phyloP scores from a whole-genome alignment of 345 rosid species.

The Citropsis articulata region DNA sequence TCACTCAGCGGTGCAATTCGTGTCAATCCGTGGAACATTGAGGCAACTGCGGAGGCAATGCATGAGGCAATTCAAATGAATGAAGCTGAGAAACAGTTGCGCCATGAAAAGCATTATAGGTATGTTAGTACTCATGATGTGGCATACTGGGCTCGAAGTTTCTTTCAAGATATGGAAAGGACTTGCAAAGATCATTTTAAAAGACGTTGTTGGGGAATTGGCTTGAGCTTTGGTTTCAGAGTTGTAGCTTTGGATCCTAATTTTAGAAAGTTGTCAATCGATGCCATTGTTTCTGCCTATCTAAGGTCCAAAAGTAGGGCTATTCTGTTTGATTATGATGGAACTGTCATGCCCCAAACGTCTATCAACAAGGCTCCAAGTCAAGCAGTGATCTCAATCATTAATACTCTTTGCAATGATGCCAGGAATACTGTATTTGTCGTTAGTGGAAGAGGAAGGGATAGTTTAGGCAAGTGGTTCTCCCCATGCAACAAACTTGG shows the following conservation, averaged over 20 bases:
- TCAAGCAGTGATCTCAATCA: conserved; percentile 45
- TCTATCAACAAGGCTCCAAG: conserved; percentile 64
- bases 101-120: conserved; percentile 95
- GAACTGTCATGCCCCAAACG: conserved; percentile 69
- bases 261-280: conserved; percentile 57
- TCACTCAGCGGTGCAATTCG: conserved; percentile 79
- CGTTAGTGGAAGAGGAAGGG: conserved; percentile 73
- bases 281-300: conserved; percentile 52
- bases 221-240: conserved; percentile 72
- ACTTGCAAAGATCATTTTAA: conserved; percentile 67
- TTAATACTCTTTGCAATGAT: conserved; percentile 54
- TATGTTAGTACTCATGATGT: conserved; percentile 74
- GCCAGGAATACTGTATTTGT: conserved; percentile 50
- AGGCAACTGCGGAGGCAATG: conserved; percentile 73
- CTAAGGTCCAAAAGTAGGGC: conserved; percentile 58
- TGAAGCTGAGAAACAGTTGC: conserved; percentile 62
- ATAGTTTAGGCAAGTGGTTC: conserved; percentile 66
- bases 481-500: conserved; percentile 59
- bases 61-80: conserved; percentile 65
- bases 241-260: conserved; percentile 74
- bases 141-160: conserved; percentile 73
- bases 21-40: conserved; percentile 71
- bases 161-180: conserved; percentile 76
- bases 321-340: conserved; percentile 67
- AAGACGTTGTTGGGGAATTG: conserved; percentile 74